phyloP scores from a whole-genome alignment of 768 basidiomycete species.

The Boletus fagicola region DNA sequence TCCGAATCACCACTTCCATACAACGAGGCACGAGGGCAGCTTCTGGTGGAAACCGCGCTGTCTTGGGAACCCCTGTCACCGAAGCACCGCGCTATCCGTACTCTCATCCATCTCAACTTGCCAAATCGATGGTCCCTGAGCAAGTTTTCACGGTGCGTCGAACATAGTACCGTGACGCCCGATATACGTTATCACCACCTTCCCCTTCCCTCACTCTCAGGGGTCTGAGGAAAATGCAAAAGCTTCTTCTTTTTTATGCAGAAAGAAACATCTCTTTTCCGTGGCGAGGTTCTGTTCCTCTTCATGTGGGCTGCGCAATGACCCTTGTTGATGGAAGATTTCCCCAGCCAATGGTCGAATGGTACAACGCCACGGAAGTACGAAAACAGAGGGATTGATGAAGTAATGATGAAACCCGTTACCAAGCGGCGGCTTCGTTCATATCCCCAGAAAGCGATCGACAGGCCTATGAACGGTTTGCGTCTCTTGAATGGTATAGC shows the following conservation, averaged over 20 bases:
- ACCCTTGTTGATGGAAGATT: conserved; percentile 17
- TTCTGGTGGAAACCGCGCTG: conserved; percentile 16
- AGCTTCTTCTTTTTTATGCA: background rate
- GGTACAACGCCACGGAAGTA: conserved; percentile 31
- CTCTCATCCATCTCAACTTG: conserved; percentile 8
- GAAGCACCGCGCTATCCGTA: conserved; percentile 5
- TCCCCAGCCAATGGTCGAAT: conserved; percentile 1
- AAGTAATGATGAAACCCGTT: conserved; percentile 34
- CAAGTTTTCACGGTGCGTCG: conserved; percentile 2
- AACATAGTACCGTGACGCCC: background rate
- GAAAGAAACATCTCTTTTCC: background rate
- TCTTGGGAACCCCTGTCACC: conserved; percentile 18
- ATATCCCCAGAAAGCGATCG: conserved; percentile 25
- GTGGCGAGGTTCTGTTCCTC: background rate
- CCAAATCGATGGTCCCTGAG: conserved; percentile 9
- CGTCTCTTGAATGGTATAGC: conserved; percentile 5
- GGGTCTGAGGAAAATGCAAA: background rate
- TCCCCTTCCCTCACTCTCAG: background rate
- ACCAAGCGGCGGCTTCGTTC: conserved; percentile 10
- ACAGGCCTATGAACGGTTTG: conserved; percentile 6
- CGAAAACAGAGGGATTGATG: conserved; percentile 27
- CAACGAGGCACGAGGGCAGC: conserved; percentile 18
- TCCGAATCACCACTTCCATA: conserved; percentile 14
- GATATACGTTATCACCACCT: conserved; percentile 26
- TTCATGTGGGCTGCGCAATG: background rate